Conservation (phyloP, 805 yeast species). For the Starmerella bombi region DNA sequence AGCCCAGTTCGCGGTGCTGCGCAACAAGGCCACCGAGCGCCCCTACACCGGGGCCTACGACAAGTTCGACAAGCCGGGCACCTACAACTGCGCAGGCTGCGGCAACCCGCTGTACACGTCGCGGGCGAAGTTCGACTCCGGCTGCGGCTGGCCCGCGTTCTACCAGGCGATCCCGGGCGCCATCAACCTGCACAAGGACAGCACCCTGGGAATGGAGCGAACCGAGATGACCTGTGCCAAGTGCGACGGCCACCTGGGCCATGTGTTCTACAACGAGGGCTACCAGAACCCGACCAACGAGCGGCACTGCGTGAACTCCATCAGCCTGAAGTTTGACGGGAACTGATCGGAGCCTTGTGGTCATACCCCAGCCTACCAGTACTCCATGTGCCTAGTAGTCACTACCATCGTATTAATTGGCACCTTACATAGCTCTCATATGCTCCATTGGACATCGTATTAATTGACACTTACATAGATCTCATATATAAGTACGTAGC, state of each 20-base stretch:
- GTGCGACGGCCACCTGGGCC: constrained; percentile 95
- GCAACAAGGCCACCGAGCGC: constrained; percentile 61
- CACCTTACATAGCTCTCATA: no score
- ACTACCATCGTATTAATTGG: no score
- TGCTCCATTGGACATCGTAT: no score
- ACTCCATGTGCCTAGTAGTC: no score
- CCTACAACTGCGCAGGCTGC: constrained; percentile 80
- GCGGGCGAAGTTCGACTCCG: constrained; percentile 69
- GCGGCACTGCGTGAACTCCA: constrained; percentile 89
- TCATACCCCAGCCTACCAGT: neutral
- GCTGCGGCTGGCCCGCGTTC: constrained; percentile 98
- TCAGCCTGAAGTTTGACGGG: constrained; percentile 50
- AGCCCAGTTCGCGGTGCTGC: constrained; percentile 61
- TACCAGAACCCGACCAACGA: constrained; percentile 75
- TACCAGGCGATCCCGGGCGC: constrained; percentile 80
- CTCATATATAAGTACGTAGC: no score
- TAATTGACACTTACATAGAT: no score
- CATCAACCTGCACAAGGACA: constrained; percentile 48
- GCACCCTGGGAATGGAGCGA: constrained; percentile 60
- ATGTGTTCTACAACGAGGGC: constrained; percentile 89
- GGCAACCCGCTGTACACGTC: constrained; percentile 65
- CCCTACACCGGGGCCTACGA: constrained; percentile 53
- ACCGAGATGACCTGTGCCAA: constrained; percentile 78
- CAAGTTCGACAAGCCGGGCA: constrained; percentile 40
- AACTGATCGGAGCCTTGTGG: neutral